Evolutionary conservation across 768 basidiomycete species (phyloP).

Genomic region (Psilocybe tampanensis): DNA sequence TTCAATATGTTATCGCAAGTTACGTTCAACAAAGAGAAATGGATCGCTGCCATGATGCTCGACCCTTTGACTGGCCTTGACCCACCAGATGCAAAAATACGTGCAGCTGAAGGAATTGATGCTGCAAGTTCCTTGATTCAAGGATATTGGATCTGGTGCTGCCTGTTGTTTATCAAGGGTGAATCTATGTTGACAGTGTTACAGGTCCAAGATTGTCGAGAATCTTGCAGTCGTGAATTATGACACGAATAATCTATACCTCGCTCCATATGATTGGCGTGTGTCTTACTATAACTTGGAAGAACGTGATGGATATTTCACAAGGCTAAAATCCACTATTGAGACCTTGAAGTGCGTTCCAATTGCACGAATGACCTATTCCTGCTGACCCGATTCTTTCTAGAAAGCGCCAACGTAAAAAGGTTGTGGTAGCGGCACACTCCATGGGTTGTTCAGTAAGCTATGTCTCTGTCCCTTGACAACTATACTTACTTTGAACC

Average conservation of each 20-base stretch:
- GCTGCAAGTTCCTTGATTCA: constrained; percentile 85
- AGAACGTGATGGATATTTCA: constrained; percentile 88
- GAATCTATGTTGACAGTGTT: background rate
- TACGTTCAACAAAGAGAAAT: constrained; percentile 82
- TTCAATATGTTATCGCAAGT: constrained; percentile 84
- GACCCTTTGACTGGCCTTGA: constrained; percentile 93
- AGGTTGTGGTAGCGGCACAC: constrained; percentile 83
- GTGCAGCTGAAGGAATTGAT: constrained; percentile 91
- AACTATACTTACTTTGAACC: background rate
- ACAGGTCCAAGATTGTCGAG: constrained; percentile 89
- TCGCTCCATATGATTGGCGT: constrained; percentile 92
- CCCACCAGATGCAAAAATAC: constrained; percentile 79
- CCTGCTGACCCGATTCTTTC: background rate
- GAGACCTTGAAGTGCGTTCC: constrained; percentile 71
- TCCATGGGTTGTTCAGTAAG: constrained; percentile 84
- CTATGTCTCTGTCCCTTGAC: constrained; percentile 2
- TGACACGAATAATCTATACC: constrained; percentile 84
- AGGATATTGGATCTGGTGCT: constrained; percentile 95
- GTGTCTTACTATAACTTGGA: constrained; percentile 89
- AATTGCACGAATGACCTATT: background rate
- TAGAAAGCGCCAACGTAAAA: constrained; percentile 71
- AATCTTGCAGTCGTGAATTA: constrained; percentile 93
- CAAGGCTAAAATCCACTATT: constrained; percentile 76
- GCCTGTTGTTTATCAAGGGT: constrained; percentile 3
- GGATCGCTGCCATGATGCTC: constrained; percentile 89